Evolutionary conservation across 1,284 basidiomycete species (phyloP).

Genomic region (Caloboletus inedulis): DNA sequence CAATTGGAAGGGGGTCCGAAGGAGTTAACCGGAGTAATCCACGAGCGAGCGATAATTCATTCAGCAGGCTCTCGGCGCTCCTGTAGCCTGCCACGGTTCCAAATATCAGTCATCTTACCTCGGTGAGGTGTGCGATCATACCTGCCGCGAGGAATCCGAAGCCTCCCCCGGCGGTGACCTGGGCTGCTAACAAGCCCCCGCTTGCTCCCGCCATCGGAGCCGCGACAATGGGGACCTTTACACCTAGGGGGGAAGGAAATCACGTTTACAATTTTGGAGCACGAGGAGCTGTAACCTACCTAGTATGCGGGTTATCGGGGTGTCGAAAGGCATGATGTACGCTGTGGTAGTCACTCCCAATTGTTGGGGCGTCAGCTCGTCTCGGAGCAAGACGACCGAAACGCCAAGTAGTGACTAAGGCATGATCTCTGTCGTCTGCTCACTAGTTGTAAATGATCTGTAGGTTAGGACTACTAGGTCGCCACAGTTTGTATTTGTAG

Average conservation of each 20-base stretch:
- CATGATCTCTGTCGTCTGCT: background rate
- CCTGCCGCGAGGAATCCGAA: constrained; percentile 69
- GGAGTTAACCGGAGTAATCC: constrained; percentile 34
- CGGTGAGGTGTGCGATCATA: constrained; percentile 21
- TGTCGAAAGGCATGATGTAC: constrained; percentile 30
- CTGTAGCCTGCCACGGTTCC: constrained; percentile 42
- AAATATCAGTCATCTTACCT: constrained; percentile 1
- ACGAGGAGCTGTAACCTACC: constrained; percentile 18
- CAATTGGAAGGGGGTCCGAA: constrained; percentile 51
- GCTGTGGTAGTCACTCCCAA: too few relatives aligned
- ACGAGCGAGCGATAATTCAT: constrained; percentile 51
- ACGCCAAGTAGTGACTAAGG: background rate
- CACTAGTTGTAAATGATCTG: background rate
- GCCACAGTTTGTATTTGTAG: constrained; percentile 25
- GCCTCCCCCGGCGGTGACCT: constrained; percentile 61
- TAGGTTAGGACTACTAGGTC: too few relatives aligned
- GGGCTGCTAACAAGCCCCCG: constrained; percentile 59
- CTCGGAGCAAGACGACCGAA: constrained; percentile 9
- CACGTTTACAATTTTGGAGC: background rate
- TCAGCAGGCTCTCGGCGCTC: constrained; percentile 39
- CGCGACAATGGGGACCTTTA: constrained; percentile 55
- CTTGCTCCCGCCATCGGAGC: constrained; percentile 69
- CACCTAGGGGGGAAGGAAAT: constrained; percentile 34
- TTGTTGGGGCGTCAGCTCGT: too few relatives aligned
- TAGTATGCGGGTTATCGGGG: constrained; percentile 37